Conservation (phyloP, 805 yeast species). For the Candida sphagnicola region DNA sequence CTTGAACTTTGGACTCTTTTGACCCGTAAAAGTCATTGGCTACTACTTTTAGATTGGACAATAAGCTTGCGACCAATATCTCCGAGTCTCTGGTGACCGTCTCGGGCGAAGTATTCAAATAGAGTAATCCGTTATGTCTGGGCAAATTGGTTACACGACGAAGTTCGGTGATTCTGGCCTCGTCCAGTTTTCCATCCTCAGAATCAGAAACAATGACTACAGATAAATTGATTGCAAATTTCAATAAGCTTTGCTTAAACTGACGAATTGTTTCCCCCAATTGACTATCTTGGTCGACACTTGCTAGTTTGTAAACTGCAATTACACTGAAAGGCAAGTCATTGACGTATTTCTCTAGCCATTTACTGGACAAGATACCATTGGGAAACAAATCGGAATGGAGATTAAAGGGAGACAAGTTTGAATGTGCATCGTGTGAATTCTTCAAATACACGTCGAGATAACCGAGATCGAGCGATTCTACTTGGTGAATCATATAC, state of each 20-base stretch:
- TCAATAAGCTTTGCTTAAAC: slow-evolving; percentile 8
- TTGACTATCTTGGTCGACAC: slow-evolving; percentile 9
- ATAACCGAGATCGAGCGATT: slow-evolving; percentile 5
- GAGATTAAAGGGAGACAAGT: slow-evolving; percentile 33
- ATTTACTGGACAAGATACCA: slow-evolving; percentile 25
- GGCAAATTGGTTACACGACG: slow-evolving; percentile 28
- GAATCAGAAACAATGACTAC: slow-evolving; percentile 9
- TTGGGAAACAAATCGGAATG: slow-evolving; percentile 26
- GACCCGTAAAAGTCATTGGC: slow-evolving; percentile 32
- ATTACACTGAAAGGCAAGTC: slow-evolving; percentile 31
- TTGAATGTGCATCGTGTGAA: slow-evolving; percentile 19
- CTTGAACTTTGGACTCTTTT: slow-evolving; percentile 29
- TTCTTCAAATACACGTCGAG: slow-evolving; percentile 1
- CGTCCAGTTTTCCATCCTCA: slow-evolving; percentile 10
- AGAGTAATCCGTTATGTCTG: slow-evolving; percentile 25
- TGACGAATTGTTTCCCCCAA: slow-evolving; percentile 13
- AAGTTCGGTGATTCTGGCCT: slow-evolving; percentile 19
- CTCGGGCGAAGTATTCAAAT: slow-evolving; percentile 11
- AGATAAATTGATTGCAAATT: slow-evolving; percentile 10
- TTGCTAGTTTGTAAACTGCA: slow-evolving; percentile 13
- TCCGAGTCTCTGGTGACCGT: slow-evolving; percentile 26
- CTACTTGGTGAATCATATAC: slow-evolving; percentile 20
- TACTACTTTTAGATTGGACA: slow-evolving; percentile 23
- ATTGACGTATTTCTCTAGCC: slow-evolving; percentile 33
- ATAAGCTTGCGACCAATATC: slow-evolving; percentile 24